phyloP scores from a whole-genome alignment of 495 filamentous ascomycete species.

The Penicillium lagena region DNA sequence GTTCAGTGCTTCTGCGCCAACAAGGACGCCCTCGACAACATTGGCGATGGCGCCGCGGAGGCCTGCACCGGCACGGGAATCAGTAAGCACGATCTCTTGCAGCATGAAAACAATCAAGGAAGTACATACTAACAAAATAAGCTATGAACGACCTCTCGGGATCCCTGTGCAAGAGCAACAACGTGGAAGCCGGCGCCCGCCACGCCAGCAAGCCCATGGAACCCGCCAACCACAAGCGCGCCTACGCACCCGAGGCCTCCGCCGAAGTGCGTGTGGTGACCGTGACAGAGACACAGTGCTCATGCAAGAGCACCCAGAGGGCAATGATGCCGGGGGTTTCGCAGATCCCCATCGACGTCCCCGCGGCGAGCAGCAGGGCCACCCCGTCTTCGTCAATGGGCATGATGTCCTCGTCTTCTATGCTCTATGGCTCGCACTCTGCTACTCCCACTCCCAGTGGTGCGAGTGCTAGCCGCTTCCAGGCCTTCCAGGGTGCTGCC shows the following conservation, averaged over 20 bases:
- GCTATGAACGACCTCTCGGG: slow-evolving; percentile 2
- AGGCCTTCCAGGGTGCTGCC: slow-evolving; percentile 16
- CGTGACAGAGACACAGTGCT: slow-evolving; percentile 19
- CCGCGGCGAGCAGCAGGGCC: slow-evolving; percentile 8
- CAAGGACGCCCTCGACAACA: slow-evolving; percentile 4
- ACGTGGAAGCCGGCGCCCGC: slow-evolving; percentile 6
- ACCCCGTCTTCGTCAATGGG: slow-evolving; percentile 6
- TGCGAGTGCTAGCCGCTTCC: slow-evolving; percentile 12
- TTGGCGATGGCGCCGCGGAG: not conserved
- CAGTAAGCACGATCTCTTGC: slow-evolving; percentile 1
- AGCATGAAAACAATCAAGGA: not conserved
- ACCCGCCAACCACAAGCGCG: slow-evolving; percentile 13
- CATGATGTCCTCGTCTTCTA: slow-evolving; percentile 10
- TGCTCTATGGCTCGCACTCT: slow-evolving; percentile 6
- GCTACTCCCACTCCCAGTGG: slow-evolving; percentile 15
- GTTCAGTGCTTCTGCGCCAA: slow-evolving; percentile 16
- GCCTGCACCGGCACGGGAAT: slow-evolving; percentile 9
- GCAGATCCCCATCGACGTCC: slow-evolving; percentile 19
- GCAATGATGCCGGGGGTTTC: slow-evolving; percentile 8
- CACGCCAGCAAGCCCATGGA: slow-evolving; percentile 20
- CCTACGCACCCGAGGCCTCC: slow-evolving; percentile 5
- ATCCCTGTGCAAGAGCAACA: slow-evolving; percentile 5
- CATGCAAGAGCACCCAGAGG: slow-evolving; percentile 11
- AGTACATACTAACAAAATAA: not conserved
- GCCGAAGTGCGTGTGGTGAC: slow-evolving; percentile 11